A percentile compares a stretch with the other conserved stretches of the same genome.
Conservation (phyloP, 2,329 filamentous ascomycete genomes). For the Chaetomium globosum region DNA sequence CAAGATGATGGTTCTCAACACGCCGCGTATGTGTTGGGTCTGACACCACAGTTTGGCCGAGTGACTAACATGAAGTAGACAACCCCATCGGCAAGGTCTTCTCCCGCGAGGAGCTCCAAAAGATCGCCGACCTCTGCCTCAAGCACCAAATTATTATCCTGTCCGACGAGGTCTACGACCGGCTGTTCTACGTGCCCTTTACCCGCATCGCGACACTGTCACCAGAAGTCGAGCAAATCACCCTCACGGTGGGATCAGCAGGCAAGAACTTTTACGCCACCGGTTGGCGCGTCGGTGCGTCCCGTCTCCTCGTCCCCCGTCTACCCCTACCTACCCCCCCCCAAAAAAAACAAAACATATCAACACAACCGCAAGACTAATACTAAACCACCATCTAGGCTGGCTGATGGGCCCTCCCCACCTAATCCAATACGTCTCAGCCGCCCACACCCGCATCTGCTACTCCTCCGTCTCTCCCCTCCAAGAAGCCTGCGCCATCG, state of each 20-base stretch:
- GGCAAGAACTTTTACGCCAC: constrained; percentile 99
- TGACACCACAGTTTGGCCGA: too few species aligned
- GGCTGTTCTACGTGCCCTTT: constrained; percentile 92
- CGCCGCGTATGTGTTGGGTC: constrained; percentile 52
- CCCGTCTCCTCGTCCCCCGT: too few species aligned
- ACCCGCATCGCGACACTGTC: constrained; percentile 89
- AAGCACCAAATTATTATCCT: constrained; percentile 94
- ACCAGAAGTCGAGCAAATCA: constrained; percentile 83
- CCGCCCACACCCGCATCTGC: constrained; percentile 94
- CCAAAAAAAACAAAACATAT: too few species aligned
- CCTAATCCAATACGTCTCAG: constrained; percentile 86
- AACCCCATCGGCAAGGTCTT: constrained; percentile 98
- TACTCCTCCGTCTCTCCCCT: constrained; percentile 91
- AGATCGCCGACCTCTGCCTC: constrained; percentile 84
- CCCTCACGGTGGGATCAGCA: constrained; percentile 90
- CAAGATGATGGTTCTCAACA: constrained; percentile 94
- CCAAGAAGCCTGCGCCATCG: constrained; percentile 91
- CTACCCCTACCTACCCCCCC: too few species aligned
- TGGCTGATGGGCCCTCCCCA: constrained; percentile 90
- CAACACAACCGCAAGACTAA: background rate
- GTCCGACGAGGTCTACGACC: constrained; percentile 91
- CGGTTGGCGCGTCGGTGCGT: constrained; percentile 80
- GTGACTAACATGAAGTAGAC: constrained; percentile 52
- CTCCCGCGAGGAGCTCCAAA: constrained; percentile 77
- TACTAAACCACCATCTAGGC: constrained; percentile 48